phyloP scores from a whole-genome alignment of 345 rosid genomes.

The Hypericum perforatum region DNA sequence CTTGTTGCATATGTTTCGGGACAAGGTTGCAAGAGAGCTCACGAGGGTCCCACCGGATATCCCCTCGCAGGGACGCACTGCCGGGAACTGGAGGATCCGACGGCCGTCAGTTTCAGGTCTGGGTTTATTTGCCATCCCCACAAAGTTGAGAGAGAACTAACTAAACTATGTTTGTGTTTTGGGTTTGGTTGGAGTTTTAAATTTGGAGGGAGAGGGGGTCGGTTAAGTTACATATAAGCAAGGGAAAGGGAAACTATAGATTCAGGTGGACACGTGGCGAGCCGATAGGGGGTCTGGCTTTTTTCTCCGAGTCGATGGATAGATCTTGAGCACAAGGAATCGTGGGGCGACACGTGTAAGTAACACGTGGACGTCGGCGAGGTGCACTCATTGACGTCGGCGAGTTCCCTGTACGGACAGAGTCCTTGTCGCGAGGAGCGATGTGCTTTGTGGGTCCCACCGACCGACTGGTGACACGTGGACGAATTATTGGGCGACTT shows the following conservation, averaged over 20 bases:
- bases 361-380: constrained; percentile 26
- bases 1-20: constrained; percentile 27
- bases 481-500: constrained; percentile 16
- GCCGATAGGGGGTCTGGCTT: neutral
- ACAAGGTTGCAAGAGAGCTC: constrained; percentile 38
- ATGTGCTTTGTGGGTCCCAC: constrained; percentile 3
- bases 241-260: neutral
- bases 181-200: neutral
- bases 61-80: constrained; percentile 59
- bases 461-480: constrained; percentile 25
- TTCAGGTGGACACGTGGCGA: constrained; percentile 31
- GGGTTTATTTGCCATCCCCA: constrained; percentile 28
- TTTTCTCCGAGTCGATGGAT: constrained; percentile 10
- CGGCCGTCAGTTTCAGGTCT: constrained; percentile 21
- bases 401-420: constrained; percentile 1
- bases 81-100: constrained; percentile 59
- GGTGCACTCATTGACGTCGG: neutral
- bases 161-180: neutral
- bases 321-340: constrained; percentile 4
- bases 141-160: neutral
- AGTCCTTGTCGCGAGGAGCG: neutral
- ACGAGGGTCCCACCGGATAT: constrained; percentile 46
- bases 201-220: neutral
- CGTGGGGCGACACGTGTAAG: constrained; percentile 13
- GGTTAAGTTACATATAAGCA: constrained; percentile 4